Base-by-base conservation (phyloP, 805 yeast genomes). In the Zygosaccharomyces siamensis region DNA sequence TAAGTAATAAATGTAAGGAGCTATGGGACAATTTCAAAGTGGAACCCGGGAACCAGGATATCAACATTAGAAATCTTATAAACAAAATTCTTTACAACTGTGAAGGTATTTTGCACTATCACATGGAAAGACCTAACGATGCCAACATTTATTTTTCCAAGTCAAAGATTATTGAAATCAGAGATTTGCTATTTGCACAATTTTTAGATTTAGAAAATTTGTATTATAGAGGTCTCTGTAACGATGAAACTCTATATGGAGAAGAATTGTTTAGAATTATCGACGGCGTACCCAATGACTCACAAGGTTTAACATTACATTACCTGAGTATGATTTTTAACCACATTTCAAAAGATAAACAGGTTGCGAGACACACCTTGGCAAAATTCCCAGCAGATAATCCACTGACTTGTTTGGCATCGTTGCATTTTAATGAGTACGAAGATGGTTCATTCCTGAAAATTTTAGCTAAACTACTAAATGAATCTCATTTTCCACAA, bases 401-500 rank as follows among this genome's bases (percentile, higher is more conserved):
- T 12, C 32, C 56, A 14, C 33, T 55, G n/a, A 39, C 49, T 11
- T 50, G 49, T 14, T 39, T 55, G 45, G 42, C 45, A 6, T 24
- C 42, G 40, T 28, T 46, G 14, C 43, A 35, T 24, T 35, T 43
- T n/a, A 24, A 35, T 23, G 28, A 43, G 35, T 38, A 26, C 36
- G 10, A 47, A 12, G 67, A 64, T 28, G 46, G 45, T 3, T 46
- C 51, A 7, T 52, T 60, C 4, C 33, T 63, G 5, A 12, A 47
- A 1, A 31, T 57, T 21, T 60, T 60, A 8, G 42, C 54, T 1
- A 14, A 32, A 3, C 11, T 67, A 1, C 38, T 72, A 16, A 46
- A 60, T 2, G 39, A 54, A 0, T 52, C 70, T 2, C 58, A 60
- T 7, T 79, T 78, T 52, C 83, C 83, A 0, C 64, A 60, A 27